Base-by-base conservation (phyloP, 2,329 filamentous ascomycete genomes). In the Colletotrichum nymphaeae region DNA sequence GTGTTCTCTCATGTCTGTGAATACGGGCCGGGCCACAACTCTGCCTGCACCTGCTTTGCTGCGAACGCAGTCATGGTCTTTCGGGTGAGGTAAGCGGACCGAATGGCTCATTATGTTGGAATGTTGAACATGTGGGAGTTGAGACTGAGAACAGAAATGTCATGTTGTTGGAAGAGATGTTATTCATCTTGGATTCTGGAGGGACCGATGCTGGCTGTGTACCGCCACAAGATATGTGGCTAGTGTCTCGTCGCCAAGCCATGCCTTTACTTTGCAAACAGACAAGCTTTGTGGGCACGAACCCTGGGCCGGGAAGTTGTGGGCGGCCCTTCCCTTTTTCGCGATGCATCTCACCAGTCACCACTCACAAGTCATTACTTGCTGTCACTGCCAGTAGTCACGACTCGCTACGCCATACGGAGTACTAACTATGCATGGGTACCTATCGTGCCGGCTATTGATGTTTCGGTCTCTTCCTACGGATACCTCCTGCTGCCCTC, bases 281-380 rank as follows among this genome's bases (percentile, higher is more conserved):
- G 70, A 60, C 70, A 73, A 73, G 70, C 70, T 73, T 73, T 70
- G 35, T 28, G 35, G 49, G 35, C 22, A 35, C 49, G 49, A 63
- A 63, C 69, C 63, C 63, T 62, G 56, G 14, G 49, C 56, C 66
- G 46, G 63, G 49, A 49, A 22, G 24, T 32, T 26, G 42, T 65
- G 60, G 35, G 35, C 58, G 58, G 58, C 58, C 37, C 35, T 42
- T 46, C 35, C 35, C 58, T 42, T 16, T 26, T 19, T 49, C 19
- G 42, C 42, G 42, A 49, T 49, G 42, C 42, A 42, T 19, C 37
- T 35, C 32, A 35, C 32, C 32, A 35, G 32, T 35, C 32, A 49
- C 42, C 42, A 11, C 19, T n/a, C 42, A 49, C 42, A 22, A 49
- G 42, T 49, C 42, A 49, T 22, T 11, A 49, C 19, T 49, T 11